Conservation (phyloP, 2,329 filamentous ascomycete genomes). For the Lachnellula subtilissima region DNA sequence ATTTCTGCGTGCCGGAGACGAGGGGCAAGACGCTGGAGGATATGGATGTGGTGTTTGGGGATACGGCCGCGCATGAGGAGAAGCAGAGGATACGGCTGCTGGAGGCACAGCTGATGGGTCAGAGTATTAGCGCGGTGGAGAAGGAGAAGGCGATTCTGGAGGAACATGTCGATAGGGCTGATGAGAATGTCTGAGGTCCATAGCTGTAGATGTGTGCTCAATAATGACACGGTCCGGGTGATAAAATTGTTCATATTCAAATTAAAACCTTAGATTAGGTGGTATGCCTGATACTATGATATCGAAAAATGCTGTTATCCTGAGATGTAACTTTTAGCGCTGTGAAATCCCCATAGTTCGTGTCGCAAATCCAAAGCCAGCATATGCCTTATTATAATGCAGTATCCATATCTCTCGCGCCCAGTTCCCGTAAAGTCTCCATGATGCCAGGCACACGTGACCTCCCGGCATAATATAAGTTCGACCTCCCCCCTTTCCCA, state of each 20-base stretch:
- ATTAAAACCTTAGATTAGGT: no score
- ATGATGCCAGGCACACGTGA: neutral
- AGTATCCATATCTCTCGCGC: neutral
- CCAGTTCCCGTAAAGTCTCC: neutral
- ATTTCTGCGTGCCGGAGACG: conserved; percentile 55
- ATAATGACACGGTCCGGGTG: no score
- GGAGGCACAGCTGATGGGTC: conserved; percentile 18
- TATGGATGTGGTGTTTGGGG: conserved; percentile 47
- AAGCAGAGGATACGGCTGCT: conserved; percentile 23
- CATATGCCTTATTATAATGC: no score
- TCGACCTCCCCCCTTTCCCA: neutral
- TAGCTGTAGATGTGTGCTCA: no score
- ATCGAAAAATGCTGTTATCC: no score
- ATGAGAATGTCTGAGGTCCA: neutral
- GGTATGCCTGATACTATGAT: no score
- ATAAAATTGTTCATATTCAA: no score
- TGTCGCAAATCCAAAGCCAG: no score
- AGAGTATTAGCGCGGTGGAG: neutral
- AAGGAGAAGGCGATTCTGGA: neutral
- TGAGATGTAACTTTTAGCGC: no score
- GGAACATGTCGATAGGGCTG: neutral
- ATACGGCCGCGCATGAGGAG: conserved; percentile 35
- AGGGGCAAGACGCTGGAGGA: conserved; percentile 50
- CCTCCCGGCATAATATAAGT: neutral
- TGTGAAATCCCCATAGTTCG: no score